Percentiles rank a stretch among this genome's conserved stretches.
phyloP scores from a whole-genome alignment of 345 rosid genomes.

The Citrus sinensis region DVS_A1.0 CM039167.1:10147001-10147500 shows the following conservation, averaged over 20 bases:
- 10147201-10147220: constrained; percentile 22
- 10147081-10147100: neutral
- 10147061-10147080: neutral
- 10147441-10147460: neutral
- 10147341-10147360: constrained; percentile 14
- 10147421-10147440: constrained; percentile 4
- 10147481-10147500: neutral
- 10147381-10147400: constrained; percentile 19
- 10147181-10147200: constrained; percentile 24
- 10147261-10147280: constrained; percentile 5
- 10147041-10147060: neutral
- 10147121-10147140: neutral
- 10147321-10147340: constrained; percentile 1
- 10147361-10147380: constrained; percentile 22
- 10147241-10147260: constrained; percentile 11
- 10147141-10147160: constrained; percentile 15
- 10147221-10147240: constrained; percentile 23
- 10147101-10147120: constrained; percentile 20
- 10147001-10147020: neutral
- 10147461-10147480: neutral
- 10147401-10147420: constrained; percentile 15
- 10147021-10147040: neutral
- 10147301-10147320: constrained; percentile 11
- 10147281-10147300: constrained; percentile 17
- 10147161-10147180: neutral